Evolutionary conservation across 164 flowering plant species (phyloP).

Genomic region (Kingdonia uniflora): DNA sequence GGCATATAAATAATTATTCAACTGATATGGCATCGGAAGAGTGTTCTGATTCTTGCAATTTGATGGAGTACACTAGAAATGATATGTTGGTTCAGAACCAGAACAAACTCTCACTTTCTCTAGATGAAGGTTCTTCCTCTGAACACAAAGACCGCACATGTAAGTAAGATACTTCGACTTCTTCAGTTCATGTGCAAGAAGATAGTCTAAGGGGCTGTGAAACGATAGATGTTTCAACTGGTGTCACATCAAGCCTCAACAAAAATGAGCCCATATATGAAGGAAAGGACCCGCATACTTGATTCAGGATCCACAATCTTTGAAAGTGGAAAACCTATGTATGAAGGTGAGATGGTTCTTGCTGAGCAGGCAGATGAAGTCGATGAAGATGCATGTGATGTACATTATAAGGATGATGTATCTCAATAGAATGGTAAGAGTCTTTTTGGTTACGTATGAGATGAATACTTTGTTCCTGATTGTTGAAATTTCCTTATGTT

Average conservation of each 20-base stretch:
- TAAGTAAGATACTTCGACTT: constrained; percentile 10
- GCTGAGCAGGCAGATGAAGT: constrained; percentile 58
- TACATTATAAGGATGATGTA: constrained; percentile 27
- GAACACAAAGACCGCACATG: constrained; percentile 12
- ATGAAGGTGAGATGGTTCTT: constrained; percentile 89
- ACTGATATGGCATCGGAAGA: constrained; percentile 6
- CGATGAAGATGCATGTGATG: constrained; percentile 17
- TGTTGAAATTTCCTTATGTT: neutral
- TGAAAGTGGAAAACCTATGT: constrained; percentile 75
- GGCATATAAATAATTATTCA: constrained; percentile 26
- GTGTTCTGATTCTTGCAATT: constrained; percentile 7
- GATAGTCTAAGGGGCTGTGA: constrained; percentile 15
- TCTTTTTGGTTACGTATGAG: constrained; percentile 4
- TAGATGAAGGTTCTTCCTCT: constrained; percentile 12
- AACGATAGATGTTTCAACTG: constrained; percentile 7
- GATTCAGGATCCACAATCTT: constrained; percentile 32
- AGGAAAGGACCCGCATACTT: constrained; percentile 82
- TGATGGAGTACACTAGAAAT: constrained; percentile 15
- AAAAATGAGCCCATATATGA: constrained; percentile 92
- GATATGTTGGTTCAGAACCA: constrained; percentile 13
- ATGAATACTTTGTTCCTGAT: constrained; percentile 3
- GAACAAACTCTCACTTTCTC: constrained; percentile 8
- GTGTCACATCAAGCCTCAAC: constrained; percentile 14
- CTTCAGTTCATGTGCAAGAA: constrained; percentile 14
- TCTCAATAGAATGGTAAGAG: constrained; percentile 39